Percentiles rank a stretch among this genome's conserved stretches.
Evolutionary conservation across 1,284 basidiomycete species (phyloP).

Genomic region (Moesziomyces parantarcticus): DNA sequence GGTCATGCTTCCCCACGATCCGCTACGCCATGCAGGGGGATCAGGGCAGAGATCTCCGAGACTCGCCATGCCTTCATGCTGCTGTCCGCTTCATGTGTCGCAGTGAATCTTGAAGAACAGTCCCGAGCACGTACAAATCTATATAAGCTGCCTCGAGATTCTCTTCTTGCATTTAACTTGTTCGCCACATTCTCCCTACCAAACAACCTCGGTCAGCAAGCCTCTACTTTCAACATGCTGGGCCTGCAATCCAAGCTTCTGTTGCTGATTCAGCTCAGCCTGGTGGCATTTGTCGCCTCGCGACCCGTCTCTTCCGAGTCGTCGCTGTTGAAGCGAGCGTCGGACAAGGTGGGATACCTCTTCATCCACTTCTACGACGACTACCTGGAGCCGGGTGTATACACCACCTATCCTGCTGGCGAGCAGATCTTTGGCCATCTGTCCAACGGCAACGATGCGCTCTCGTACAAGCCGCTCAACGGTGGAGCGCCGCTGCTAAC

Average conservation of each 20-base stretch:
- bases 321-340: conserved; percentile 6
- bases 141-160: too few relatives aligned
- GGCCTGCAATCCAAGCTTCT: conserved; percentile 5
- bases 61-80: too few relatives aligned
- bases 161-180: too few relatives aligned
- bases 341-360: conserved; percentile 34
- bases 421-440: conserved; percentile 35
- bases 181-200: too few relatives aligned
- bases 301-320: conserved; percentile 2
- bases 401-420: conserved; percentile 28
- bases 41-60: too few relatives aligned
- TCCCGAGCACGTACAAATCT: too few relatives aligned
- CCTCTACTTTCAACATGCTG: conserved; percentile 1
- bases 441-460: conserved; percentile 22
- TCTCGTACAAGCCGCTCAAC: conserved; percentile 32
- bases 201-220: too few relatives aligned
- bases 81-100: too few relatives aligned
- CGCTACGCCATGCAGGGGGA: too few relatives aligned
- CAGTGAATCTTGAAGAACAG: too few relatives aligned
- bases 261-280: conserved; percentile 13
- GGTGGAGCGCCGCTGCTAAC: conserved; percentile 24
- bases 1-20: too few relatives aligned
- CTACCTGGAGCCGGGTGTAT: conserved; percentile 13
- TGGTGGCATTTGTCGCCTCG: conserved; percentile 1
- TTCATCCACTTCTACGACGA: conserved; percentile 36